Percentiles rank a stretch among this genome's conserved stretches.
phyloP scores from a whole-genome alignment of 2,329 filamentous ascomycete species.

The Septoria linicola region DNA sequence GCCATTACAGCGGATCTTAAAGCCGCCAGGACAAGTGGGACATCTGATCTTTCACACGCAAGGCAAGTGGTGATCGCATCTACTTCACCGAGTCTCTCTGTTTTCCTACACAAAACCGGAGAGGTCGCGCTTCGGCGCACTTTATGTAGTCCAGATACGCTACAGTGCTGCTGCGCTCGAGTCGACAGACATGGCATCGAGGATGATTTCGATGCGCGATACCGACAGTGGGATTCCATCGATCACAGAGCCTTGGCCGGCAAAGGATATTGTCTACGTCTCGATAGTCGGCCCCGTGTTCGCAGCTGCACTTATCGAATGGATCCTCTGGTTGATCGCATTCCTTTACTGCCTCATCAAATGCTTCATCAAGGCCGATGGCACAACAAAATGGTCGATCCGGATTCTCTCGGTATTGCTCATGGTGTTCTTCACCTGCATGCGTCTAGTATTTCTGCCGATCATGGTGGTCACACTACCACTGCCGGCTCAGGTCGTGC shows the following conservation, averaged over 20 bases:
- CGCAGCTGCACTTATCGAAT: slow-evolving; percentile 82
- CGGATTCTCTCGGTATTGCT: slow-evolving; percentile 74
- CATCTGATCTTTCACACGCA: slow-evolving; percentile 8
- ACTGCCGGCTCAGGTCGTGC: slow-evolving; percentile 68
- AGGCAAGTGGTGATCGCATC: slow-evolving; percentile 8
- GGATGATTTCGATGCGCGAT: slow-evolving; percentile 17
- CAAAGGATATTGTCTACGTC: slow-evolving; percentile 75
- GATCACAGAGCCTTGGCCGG: slow-evolving; percentile 30
- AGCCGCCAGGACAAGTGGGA: slow-evolving; percentile 11
- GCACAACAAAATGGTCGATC: slow-evolving; percentile 67
- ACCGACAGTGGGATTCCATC: slow-evolving; percentile 16
- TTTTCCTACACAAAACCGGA: not conserved
- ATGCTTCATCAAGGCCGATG: slow-evolving; percentile 74
- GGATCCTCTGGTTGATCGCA: slow-evolving; percentile 91
- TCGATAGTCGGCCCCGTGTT: slow-evolving; percentile 77
- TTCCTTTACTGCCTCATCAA: slow-evolving; percentile 90
- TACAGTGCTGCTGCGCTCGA: not conserved
- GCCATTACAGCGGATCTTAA: slow-evolving; percentile 5
- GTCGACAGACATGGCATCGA: not conserved
- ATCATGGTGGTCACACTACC: slow-evolving; percentile 93
- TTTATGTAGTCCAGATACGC: not conserved
- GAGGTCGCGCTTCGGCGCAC: not conserved
- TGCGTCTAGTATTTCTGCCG: slow-evolving; percentile 86
- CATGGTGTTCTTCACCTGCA: slow-evolving; percentile 67
- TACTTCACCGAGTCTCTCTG: not conserved